Conservation (phyloP, 306 rosid species). For the Vigna trinervia region DNA sequence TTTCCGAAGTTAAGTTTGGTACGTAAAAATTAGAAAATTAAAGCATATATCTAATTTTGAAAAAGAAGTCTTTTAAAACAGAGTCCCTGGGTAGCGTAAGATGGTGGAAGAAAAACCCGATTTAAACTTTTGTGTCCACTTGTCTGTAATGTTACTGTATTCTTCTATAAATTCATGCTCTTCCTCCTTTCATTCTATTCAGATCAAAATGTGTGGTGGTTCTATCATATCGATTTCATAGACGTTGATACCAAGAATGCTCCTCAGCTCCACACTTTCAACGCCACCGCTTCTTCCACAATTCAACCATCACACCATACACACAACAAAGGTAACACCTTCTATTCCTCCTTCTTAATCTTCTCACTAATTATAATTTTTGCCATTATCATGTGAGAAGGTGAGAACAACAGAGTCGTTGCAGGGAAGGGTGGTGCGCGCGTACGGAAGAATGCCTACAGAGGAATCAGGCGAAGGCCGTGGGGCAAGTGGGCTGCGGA, state of each 20-base stretch:
- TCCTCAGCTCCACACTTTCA: slow-evolving; percentile 63
- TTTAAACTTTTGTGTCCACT: neutral
- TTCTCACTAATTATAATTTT: neutral
- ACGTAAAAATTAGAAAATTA: too few relatives aligned
- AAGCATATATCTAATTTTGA: too few relatives aligned
- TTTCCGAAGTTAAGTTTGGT: too few relatives aligned
- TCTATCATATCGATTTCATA: slow-evolving; percentile 79
- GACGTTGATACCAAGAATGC: slow-evolving; percentile 48
- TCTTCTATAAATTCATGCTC: too few relatives aligned
- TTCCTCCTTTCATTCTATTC: neutral
- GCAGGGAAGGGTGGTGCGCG: neutral
- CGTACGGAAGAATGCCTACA: slow-evolving; percentile 70
- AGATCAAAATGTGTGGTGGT: slow-evolving; percentile 78
- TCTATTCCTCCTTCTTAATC: neutral
- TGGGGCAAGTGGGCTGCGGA: slow-evolving; percentile 99
- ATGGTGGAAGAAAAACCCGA: too few relatives aligned
- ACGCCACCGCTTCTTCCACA: slow-evolving; percentile 10
- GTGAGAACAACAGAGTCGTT: slow-evolving; percentile 40
- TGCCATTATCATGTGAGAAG: neutral
- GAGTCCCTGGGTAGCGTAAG: too few relatives aligned
- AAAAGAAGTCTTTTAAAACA: too few relatives aligned
- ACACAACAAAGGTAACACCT: neutral
- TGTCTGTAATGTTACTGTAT: neutral
- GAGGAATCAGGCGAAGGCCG: slow-evolving; percentile 92
- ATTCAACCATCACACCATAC: neutral